These are phyloP conservation scores for Linderina pennispora DNA, from an alignment of 192 early-diverging fungal species.

Conservation along the genomic window DNA sequence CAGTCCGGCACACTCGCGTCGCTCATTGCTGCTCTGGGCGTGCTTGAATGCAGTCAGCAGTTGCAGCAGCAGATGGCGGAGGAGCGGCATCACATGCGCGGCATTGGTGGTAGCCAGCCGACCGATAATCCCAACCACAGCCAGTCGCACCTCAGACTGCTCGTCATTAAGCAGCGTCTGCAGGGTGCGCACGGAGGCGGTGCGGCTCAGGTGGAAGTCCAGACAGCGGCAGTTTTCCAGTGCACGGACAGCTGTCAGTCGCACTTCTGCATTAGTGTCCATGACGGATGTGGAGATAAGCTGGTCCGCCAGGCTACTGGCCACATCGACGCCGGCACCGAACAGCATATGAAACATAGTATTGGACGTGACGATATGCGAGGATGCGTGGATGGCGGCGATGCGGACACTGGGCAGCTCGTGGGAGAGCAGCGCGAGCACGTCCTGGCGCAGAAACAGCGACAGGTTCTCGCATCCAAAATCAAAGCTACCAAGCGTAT, in stretches of 20 bases:
- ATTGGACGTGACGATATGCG: conserved; percentile 80
- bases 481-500: conserved; percentile 82
- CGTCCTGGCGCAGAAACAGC: conserved; percentile 83
- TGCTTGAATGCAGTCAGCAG: conserved; percentile 91
- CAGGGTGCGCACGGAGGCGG: conserved; percentile 84
- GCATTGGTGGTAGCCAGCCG: conserved; percentile 88
- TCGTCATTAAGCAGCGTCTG: conserved; percentile 94
- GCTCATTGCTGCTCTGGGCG: conserved; percentile 53
- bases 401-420: conserved; percentile 71
- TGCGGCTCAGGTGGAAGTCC: conserved; percentile 87
- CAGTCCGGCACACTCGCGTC: conserved; percentile 50
- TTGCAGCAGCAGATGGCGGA: conserved; percentile 86
- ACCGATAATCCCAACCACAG: conserved; percentile 81
- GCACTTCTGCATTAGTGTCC: conserved; percentile 51
- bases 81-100: conserved; percentile 90
- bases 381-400: conserved; percentile 67
- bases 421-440: conserved; percentile 78
- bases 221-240: conserved; percentile 63
- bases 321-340: conserved; percentile 72
- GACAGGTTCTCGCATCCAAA: conserved; percentile 79
- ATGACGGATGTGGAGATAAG: conserved; percentile 84
- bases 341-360: conserved; percentile 76
- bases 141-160: conserved; percentile 80
- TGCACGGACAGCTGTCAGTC: conserved; percentile 12
- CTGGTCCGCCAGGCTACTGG: conserved; percentile 81